Evolutionary conservation across 2,329 filamentous ascomycete species (phyloP).

Genomic region (Capronia coronata): DNA sequence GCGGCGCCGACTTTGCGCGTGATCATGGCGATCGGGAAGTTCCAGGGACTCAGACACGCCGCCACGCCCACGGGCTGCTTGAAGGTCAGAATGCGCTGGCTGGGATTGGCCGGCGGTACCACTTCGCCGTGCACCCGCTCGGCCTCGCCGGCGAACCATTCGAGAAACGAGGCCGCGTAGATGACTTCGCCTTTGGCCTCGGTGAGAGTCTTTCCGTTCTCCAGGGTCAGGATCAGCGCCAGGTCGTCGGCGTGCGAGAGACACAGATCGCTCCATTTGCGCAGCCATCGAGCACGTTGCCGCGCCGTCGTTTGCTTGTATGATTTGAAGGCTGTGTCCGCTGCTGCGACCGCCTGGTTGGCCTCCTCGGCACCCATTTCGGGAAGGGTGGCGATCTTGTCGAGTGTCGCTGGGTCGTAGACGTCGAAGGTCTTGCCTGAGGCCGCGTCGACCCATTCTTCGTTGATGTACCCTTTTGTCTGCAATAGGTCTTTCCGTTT

Average conservation of each 20-base stretch:
- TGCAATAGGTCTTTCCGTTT: conserved; percentile 29
- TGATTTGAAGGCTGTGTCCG: conserved; percentile 60
- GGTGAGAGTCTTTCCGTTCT: conserved; percentile 55
- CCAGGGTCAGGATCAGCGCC: conserved; percentile 49
- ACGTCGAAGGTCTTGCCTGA: conserved; percentile 92
- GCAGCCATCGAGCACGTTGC: conserved; percentile 56
- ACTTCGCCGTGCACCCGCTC: conserved; percentile 46
- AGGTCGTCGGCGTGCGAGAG: conserved; percentile 57
- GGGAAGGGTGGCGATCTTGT: conserved; percentile 73
- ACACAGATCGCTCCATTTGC: conserved; percentile 63
- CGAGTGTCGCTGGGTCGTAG: conserved; percentile 70
- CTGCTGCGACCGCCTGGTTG: conserved; percentile 71
- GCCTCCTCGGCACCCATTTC: conserved; percentile 73
- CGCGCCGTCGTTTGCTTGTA: conserved; percentile 57
- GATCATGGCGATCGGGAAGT: conserved; percentile 75
- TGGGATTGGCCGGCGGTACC: conserved; percentile 56
- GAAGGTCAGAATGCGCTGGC: conserved; percentile 69
- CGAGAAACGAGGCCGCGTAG: conserved; percentile 46
- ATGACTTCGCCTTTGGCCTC: conserved; percentile 45
- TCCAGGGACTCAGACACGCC: conserved; percentile 81
- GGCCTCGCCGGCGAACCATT: conserved; percentile 51
- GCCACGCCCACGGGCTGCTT: conserved; percentile 82
- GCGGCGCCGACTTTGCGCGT: conserved; percentile 34
- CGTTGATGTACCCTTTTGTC: conserved; percentile 28
- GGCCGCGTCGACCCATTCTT: conserved; percentile 67